Evolutionary conservation across 805 yeast genomes (phyloP).

Genomic region (Hanseniaspora singularis): DNA sequence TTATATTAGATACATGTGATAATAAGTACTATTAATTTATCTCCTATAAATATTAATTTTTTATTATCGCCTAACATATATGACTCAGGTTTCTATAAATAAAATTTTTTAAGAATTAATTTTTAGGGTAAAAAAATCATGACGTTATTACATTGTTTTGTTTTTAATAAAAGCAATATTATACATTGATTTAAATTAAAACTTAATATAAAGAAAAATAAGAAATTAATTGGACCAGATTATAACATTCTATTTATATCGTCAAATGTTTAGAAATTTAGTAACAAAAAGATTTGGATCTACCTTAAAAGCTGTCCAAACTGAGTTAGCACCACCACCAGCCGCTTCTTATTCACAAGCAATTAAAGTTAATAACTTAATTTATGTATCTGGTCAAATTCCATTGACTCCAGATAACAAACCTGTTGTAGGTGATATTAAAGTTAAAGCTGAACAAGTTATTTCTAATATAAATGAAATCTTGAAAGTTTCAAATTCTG

Average conservation of each 20-base stretch:
- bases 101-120: too few relatives aligned
- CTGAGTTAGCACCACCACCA: slow-evolving; percentile 83
- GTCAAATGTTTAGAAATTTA: slow-evolving; percentile 14
- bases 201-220: not conserved
- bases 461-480: slow-evolving; percentile 58
- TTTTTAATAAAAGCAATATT: too few relatives aligned
- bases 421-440: slow-evolving; percentile 63
- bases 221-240: not conserved
- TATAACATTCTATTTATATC: too few relatives aligned
- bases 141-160: too few relatives aligned
- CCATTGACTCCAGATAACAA: slow-evolving; percentile 77
- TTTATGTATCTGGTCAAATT: slow-evolving; percentile 91
- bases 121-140: too few relatives aligned
- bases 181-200: too few relatives aligned
- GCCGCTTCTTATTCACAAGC: slow-evolving; percentile 97
- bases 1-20: too few relatives aligned
- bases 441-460: slow-evolving; percentile 66
- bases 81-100: too few relatives aligned
- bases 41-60: too few relatives aligned
- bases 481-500: slow-evolving; percentile 74
- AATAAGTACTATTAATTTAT: too few relatives aligned
- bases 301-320: slow-evolving; percentile 38
- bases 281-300: slow-evolving; percentile 20
- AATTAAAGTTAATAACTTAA: slow-evolving; percentile 72
- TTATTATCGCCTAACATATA: too few relatives aligned